Evolutionary conservation across 2,329 filamentous ascomycete species (phyloP).

Genomic region (Xylaria polymorpha): DNA sequence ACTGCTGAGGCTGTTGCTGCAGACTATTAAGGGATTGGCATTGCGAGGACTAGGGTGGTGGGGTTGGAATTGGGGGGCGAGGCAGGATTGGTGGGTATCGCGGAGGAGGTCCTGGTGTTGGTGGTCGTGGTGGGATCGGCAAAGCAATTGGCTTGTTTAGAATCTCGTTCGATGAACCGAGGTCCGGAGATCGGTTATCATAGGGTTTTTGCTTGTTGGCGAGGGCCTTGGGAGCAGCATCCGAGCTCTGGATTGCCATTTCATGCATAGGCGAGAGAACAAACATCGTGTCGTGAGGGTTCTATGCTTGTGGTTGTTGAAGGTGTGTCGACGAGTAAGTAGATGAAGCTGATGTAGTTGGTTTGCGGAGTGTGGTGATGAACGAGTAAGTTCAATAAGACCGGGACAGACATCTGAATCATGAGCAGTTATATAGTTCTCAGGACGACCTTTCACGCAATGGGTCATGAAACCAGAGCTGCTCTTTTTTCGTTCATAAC

Average conservation of each 20-base stretch:
- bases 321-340: conserved; percentile 14
- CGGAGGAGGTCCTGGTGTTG: conserved; percentile 46
- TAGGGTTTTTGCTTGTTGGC: conserved; percentile 5
- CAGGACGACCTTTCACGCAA: conserved; percentile 25
- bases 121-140: conserved; percentile 47
- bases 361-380: conserved; percentile 17
- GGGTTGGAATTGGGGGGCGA: conserved; percentile 46
- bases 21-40: neutral
- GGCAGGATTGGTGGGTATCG: conserved; percentile 45
- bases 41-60: conserved; percentile 48
- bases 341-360: conserved; percentile 12
- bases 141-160: conserved; percentile 25
- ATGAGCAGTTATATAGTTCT: conserved; percentile 43
- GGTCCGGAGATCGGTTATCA: neutral
- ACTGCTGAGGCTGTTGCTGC: neutral
- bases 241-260: neutral
- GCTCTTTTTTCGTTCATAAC: conserved; percentile 42
- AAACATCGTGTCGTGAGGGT: conserved; percentile 26
- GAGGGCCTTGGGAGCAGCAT: conserved; percentile 3
- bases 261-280: conserved; percentile 8
- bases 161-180: conserved; percentile 6
- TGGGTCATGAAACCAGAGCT: conserved; percentile 28
- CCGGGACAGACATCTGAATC: conserved; percentile 25
- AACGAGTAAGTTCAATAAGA: conserved; percentile 25
- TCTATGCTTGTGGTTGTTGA: neutral